These are phyloP conservation scores for Talaromyces islandicus DNA, from an alignment of 2,329 filamentous ascomycete species.

Conservation along the genomic window DNA sequence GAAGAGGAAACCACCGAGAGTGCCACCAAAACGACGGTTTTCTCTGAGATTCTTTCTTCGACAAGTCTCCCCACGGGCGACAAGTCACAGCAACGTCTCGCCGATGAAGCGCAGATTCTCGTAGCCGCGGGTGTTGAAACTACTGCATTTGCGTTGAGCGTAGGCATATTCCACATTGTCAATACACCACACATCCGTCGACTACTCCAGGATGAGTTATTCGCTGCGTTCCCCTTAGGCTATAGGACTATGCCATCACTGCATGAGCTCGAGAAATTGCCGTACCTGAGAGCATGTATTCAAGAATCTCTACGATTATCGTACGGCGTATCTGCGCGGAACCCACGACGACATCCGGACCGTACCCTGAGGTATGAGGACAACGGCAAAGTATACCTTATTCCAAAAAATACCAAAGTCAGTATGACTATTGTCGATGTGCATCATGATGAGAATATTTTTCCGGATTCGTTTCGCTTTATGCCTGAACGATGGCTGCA, in stretches of 20 bases:
- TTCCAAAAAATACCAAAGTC: slow-evolving; percentile 16
- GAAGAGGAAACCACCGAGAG: background rate
- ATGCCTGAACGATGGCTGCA: slow-evolving; percentile 17
- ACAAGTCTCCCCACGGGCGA: slow-evolving; percentile 21
- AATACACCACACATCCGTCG: slow-evolving; percentile 13
- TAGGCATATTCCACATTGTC: slow-evolving; percentile 17
- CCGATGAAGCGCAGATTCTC: slow-evolving; percentile 25
- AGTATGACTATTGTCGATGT: slow-evolving; percentile 17
- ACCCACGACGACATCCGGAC: slow-evolving; percentile 13
- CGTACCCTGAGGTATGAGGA: slow-evolving; percentile 10
- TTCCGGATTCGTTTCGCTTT: slow-evolving; percentile 15
- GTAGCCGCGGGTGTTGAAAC: slow-evolving; percentile 28
- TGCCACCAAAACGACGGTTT: slow-evolving; percentile 16
- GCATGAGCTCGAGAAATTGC: slow-evolving; percentile 22
- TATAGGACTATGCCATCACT: slow-evolving; percentile 13
- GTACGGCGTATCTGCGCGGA: slow-evolving; percentile 15
- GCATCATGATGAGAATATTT: slow-evolving; percentile 16
- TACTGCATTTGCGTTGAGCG: slow-evolving; percentile 22
- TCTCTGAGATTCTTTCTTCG: slow-evolving; percentile 24
- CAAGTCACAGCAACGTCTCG: slow-evolving; percentile 27
- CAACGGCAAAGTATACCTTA: slow-evolving; percentile 6
- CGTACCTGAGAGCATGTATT: slow-evolving; percentile 19
- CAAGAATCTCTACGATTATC: slow-evolving; percentile 12
- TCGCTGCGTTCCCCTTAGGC: slow-evolving; percentile 6
- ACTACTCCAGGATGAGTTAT: slow-evolving; percentile 16